phyloP scores from a whole-genome alignment of 129 eudicot species.

The Mikania micrantha region DNA sequence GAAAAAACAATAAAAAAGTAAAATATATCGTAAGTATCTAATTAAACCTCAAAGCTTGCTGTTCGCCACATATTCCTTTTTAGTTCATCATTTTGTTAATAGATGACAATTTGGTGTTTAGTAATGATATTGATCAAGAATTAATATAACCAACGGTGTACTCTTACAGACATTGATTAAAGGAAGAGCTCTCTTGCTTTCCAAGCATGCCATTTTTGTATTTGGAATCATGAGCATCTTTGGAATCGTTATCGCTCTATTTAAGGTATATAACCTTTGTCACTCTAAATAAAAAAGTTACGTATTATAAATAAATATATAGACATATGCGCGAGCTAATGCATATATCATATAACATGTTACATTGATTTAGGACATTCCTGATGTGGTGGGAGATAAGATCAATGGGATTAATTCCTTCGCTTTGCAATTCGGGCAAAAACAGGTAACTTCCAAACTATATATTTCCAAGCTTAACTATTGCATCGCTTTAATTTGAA shows the following conservation, averaged over 20 bases:
- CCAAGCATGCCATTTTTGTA: slow-evolving; percentile 28
- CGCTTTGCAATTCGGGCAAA: slow-evolving; percentile 24
- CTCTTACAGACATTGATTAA: slow-evolving; percentile 9
- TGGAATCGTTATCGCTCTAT: slow-evolving; percentile 25
- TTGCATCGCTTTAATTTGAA: background rate
- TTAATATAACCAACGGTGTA: too few relatives aligned
- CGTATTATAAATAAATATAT: too few relatives aligned
- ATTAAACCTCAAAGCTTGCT: too few relatives aligned
- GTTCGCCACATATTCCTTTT: too few relatives aligned
- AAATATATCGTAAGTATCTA: too few relatives aligned
- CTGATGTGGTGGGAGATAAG: slow-evolving; percentile 35
- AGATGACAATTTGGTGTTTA: too few relatives aligned
- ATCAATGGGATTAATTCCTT: slow-evolving; percentile 28
- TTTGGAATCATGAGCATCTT: slow-evolving; percentile 29
- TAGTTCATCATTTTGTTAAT: too few relatives aligned
- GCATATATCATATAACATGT: background rate
- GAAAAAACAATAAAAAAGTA: too few relatives aligned
- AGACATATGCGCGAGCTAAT: too few relatives aligned
- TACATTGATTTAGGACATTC: slow-evolving; percentile 20
- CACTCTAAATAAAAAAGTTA: too few relatives aligned
- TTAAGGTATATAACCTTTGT: too few relatives aligned
- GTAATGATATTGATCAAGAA: too few relatives aligned
- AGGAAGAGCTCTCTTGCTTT: slow-evolving; percentile 16
- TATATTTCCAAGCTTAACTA: background rate
- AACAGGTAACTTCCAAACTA: slow-evolving; percentile 9